phyloP scores from a whole-genome alignment of 768 basidiomycete genomes.

The Holtermanniella nyarrowii region DNA sequence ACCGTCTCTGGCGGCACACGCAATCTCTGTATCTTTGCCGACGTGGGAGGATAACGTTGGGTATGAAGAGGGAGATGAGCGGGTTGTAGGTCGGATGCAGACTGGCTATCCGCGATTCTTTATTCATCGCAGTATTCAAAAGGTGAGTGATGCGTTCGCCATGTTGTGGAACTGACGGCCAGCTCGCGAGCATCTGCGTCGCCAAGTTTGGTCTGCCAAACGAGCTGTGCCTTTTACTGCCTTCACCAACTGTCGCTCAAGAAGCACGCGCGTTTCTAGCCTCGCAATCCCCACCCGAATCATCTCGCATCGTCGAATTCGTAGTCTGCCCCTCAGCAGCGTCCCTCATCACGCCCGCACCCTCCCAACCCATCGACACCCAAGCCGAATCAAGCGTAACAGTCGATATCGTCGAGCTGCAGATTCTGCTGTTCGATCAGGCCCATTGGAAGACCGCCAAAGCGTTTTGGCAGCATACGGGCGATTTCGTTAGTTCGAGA shows the following conservation, averaged over 20 bases:
- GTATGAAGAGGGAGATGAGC: constrained; percentile 79
- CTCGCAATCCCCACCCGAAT: constrained; percentile 48
- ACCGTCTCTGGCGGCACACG: constrained; percentile 53
- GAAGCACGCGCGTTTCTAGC: constrained; percentile 60
- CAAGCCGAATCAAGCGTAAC: constrained; percentile 8
- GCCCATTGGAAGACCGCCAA: constrained; percentile 59
- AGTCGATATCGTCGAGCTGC: constrained; percentile 51
- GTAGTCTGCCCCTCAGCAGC: constrained; percentile 50
- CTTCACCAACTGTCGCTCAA: constrained; percentile 61
- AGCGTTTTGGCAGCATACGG: constrained; percentile 94
- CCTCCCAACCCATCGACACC: background rate
- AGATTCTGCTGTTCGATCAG: constrained; percentile 68
- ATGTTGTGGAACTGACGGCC: background rate
- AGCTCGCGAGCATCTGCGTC: constrained; percentile 71
- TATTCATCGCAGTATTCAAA: constrained; percentile 71
- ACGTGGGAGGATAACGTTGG: constrained; percentile 84
- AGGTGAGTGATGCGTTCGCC: constrained; percentile 49
- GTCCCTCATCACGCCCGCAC: constrained; percentile 11
- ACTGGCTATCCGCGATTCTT: constrained; percentile 93
- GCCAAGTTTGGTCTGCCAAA: constrained; percentile 61
- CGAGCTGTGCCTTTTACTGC: constrained; percentile 71
- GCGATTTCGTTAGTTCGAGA: constrained; percentile 78
- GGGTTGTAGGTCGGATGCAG: constrained; percentile 69
- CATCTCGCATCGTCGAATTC: constrained; percentile 51
- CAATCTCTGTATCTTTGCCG: constrained; percentile 88